phyloP scores from a whole-genome alignment of 768 basidiomycete species.

The Rickenella mellea region DNA sequence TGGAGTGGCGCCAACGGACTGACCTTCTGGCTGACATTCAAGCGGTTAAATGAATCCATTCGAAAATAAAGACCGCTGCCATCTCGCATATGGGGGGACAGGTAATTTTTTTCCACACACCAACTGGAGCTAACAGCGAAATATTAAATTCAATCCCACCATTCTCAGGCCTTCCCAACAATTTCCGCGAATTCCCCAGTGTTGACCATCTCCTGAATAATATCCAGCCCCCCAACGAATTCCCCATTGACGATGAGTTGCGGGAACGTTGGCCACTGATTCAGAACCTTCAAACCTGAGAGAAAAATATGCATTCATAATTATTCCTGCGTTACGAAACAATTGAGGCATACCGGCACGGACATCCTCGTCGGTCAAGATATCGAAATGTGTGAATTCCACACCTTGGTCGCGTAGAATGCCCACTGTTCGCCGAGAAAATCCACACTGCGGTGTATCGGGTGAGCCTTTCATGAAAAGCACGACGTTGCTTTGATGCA shows the following conservation, averaged over 20 bases:
- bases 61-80: no score
- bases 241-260: conserved; percentile 86
- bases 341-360: conserved; percentile 50
- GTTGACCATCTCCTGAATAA: conserved; percentile 81
- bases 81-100: no score
- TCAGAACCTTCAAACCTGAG: conserved; percentile 63
- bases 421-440: conserved; percentile 65
- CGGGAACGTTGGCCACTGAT: conserved; percentile 88
- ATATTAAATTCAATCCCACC: no score
- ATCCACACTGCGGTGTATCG: conserved; percentile 72
- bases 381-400: conserved; percentile 72
- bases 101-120: no score
- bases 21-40: no score
- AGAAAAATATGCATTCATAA: conserved; percentile 10
- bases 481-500: conserved; percentile 72
- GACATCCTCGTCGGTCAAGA: conserved; percentile 71
- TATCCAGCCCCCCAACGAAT: conserved; percentile 90
- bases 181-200: conserved; percentile 65
- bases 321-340: background rate
- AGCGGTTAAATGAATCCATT: no score
- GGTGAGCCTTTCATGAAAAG: conserved; percentile 90
- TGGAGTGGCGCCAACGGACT: no score
- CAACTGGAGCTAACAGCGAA: no score
- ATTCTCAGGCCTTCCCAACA: conserved; percentile 14
- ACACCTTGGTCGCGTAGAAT: conserved; percentile 57